phyloP scores from a whole-genome alignment of 345 rosid genomes.

The Corchorus capsularis region DNA sequence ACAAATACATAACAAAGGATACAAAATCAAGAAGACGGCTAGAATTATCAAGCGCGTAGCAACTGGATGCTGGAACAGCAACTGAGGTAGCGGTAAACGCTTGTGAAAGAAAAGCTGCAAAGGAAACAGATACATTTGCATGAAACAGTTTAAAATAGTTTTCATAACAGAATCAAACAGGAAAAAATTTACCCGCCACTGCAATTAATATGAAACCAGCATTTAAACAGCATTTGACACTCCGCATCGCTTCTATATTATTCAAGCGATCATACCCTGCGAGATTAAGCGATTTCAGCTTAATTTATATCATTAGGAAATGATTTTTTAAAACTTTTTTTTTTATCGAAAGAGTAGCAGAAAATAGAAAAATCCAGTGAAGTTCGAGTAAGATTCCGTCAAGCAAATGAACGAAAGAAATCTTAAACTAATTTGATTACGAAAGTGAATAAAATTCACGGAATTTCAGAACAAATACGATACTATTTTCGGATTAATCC shows the following conservation, averaged over 20 bases:
- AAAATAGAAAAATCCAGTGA: not conserved
- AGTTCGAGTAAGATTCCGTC: not conserved
- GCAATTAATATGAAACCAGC: constrained; percentile 25
- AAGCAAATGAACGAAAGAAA: not conserved
- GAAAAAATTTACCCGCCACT: constrained; percentile 37
- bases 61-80: constrained; percentile 63
- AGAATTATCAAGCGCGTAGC: constrained; percentile 86
- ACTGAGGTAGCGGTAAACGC: constrained; percentile 44
- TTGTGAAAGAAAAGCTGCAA: constrained; percentile 49
- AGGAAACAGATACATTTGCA: constrained; percentile 9
- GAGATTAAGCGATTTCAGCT: not conserved
- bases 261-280: constrained; percentile 6
- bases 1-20: constrained; percentile 47
- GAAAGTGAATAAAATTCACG: not conserved
- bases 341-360: not conserved
- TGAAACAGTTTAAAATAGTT: not conserved
- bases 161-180: not conserved
- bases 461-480: not conserved
- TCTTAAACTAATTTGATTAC: not conserved
- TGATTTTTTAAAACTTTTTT: not conserved
- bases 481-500: not conserved
- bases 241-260: constrained; percentile 33
- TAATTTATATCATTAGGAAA: not conserved
- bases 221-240: constrained; percentile 22
- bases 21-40: constrained; percentile 93